Evolutionary conservation across 805 yeast species (phyloP), one percentile per base, ranked within the genome.

Genomic region (Nakazawaea sp.): DNA sequence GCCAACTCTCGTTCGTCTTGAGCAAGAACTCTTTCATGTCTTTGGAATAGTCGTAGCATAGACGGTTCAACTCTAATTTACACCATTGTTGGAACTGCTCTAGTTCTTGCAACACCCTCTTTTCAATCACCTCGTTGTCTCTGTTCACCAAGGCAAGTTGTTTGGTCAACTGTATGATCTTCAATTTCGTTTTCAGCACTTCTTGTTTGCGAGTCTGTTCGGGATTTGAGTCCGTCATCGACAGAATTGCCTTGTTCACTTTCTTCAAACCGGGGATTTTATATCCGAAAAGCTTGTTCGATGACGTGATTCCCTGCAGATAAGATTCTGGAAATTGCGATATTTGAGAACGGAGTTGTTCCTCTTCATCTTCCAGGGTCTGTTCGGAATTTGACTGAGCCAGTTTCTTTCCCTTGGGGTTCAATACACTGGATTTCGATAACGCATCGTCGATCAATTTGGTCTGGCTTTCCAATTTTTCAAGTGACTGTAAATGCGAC

Each of bases 201-300:
- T 56, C 55, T 24, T 50, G 53, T 30, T 51, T 48, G 27, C 64
- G 41, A 5, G 64, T 58, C 33, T 51, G 57, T 23, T 57, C 62
- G 2, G 61, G 62, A 40, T 58, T 53, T 1, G 51, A 44, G 32
- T 60, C 64, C 23, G 60, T 58, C 41, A 59, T 57, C 32, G 59
- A 56, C 21, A 48, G 43, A 3, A 60, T 47, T 25, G 54, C 56
- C 34, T 49, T 59, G 41, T 57, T 59, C n/a, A 61, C 32, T 35
- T 50, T 58, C 32, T 48, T 56, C 23, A 61, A 42, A 3, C 63
- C 64, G 1, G 66, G 66, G 7, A 60, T 56, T 29, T 53, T 39
- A 20, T 60, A 11, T 51, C 59, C 35, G 49, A 55, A 18, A 48
- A 45, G 30, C 15, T 39, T 39, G 18, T 29, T 39, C 13, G 38